Percentiles rank a stretch among this genome's conserved stretches.
These are phyloP conservation scores for Afroboletus lepidellus DNA, from an alignment of 1,284 basidiomycete species.

Conservation along the genomic window DNA sequence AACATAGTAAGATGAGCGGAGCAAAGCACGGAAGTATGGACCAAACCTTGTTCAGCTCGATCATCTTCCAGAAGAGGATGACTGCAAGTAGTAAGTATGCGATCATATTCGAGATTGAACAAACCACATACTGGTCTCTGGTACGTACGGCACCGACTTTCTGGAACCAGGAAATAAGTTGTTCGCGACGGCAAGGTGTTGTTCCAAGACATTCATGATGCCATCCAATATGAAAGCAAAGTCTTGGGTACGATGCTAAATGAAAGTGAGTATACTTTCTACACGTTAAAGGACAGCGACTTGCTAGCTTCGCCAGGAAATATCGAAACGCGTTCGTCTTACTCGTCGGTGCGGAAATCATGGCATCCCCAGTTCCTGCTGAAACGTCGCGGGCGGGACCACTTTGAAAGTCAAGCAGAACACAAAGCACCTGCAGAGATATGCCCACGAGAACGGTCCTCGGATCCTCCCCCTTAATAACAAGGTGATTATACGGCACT, in stretches of 20 bases:
- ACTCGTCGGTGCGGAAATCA: slow-evolving; percentile 51
- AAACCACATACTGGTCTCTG: slow-evolving; percentile 68
- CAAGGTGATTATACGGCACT: slow-evolving; percentile 85
- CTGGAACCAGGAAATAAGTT: slow-evolving; percentile 80
- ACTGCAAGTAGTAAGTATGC: slow-evolving; percentile 43
- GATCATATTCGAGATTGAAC: slow-evolving; percentile 3
- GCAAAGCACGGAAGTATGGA: not conserved
- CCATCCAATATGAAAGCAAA: slow-evolving; percentile 82
- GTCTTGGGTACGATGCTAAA: slow-evolving; percentile 83
- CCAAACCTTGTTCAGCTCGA: slow-evolving; percentile 85
- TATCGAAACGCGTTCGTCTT: slow-evolving; percentile 88
- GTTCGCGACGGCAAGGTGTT: slow-evolving; percentile 71
- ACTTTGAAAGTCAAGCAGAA: slow-evolving; percentile 80
- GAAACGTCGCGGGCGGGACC: slow-evolving; percentile 60
- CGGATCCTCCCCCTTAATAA: slow-evolving; percentile 84
- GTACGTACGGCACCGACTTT: slow-evolving; percentile 76
- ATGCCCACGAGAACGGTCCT: slow-evolving; percentile 67
- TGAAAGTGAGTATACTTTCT: slow-evolving; percentile 9
- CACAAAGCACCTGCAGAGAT: slow-evolving; percentile 74
- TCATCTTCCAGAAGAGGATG: slow-evolving; percentile 85
- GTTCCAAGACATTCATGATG: slow-evolving; percentile 66
- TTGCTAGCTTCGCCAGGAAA: slow-evolving; percentile 83
- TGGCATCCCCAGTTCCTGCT: slow-evolving; percentile 42
- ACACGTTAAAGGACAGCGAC: slow-evolving; percentile 27
- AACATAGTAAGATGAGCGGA: slow-evolving; percentile 4